A percentile compares a stretch with the other conserved stretches of the same genome.
These are phyloP conservation scores for Jamesozyma lodderae DNA, from an alignment of 805 yeast species.

Conservation along the genomic window DNA sequence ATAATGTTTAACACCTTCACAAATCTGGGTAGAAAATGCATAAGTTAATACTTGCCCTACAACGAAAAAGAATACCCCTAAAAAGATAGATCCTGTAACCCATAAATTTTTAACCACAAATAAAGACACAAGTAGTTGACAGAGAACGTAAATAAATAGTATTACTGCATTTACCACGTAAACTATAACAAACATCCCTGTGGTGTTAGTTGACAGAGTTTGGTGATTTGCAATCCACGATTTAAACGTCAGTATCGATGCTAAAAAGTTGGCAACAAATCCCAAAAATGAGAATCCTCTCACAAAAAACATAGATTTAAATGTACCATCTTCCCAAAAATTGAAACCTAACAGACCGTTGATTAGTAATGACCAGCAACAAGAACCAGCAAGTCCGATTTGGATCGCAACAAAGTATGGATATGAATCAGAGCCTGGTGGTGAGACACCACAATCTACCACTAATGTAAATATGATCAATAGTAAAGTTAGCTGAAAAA, in stretches of 20 bases:
- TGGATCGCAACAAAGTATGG: constrained; percentile 81
- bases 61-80: constrained; percentile 65
- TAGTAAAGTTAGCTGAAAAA: constrained; percentile 51
- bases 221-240: constrained; percentile 42
- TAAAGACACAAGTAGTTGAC: constrained; percentile 60
- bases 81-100: constrained; percentile 78
- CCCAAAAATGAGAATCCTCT: constrained; percentile 45
- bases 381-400: constrained; percentile 60
- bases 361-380: constrained; percentile 58
- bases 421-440: constrained; percentile 68
- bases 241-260: constrained; percentile 65
- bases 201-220: constrained; percentile 44
- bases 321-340: constrained; percentile 91
- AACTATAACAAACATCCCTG: constrained; percentile 59
- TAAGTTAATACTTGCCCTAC: constrained; percentile 74
- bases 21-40: constrained; percentile 56
- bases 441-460: constrained; percentile 87
- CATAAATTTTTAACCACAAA: constrained; percentile 67
- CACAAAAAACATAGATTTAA: constrained; percentile 47
- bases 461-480: constrained; percentile 58
- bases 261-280: constrained; percentile 57
- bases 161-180: constrained; percentile 66
- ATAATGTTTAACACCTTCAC: constrained; percentile 71
- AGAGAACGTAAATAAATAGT: constrained; percentile 49
- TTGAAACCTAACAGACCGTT: constrained; percentile 81